Percentiles rank a stretch among this genome's conserved stretches.
These are phyloP conservation scores for Exophiala lecanii-corni DNA, from an alignment of 2,329 filamentous ascomycete genomes.

Conservation along the genomic window DNA sequence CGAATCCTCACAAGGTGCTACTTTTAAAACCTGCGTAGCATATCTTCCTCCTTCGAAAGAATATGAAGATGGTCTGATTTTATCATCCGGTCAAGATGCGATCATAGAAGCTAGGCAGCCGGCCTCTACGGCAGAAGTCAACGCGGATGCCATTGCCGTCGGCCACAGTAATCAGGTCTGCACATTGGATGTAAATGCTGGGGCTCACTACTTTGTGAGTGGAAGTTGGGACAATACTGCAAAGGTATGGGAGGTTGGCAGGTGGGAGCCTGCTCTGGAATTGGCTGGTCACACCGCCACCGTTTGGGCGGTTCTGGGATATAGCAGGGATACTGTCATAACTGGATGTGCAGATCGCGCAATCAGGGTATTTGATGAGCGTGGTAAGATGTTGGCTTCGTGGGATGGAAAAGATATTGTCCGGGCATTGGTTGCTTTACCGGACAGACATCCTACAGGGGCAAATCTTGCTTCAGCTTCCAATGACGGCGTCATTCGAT, in stretches of 20 bases:
- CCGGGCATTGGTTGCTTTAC: constrained; percentile 80
- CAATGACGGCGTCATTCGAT: constrained; percentile 81
- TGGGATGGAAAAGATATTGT: constrained; percentile 74
- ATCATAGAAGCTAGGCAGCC: constrained; percentile 86
- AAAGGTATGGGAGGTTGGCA: constrained; percentile 77
- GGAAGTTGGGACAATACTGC: constrained; percentile 92
- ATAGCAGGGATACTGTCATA: constrained; percentile 73
- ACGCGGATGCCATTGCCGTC: constrained; percentile 78
- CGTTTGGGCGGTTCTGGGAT: constrained; percentile 87
- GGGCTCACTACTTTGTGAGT: constrained; percentile 72
- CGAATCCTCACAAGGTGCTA: constrained; percentile 73
- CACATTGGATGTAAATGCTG: constrained; percentile 70
- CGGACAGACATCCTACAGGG: constrained; percentile 67
- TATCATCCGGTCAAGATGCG: constrained; percentile 85
- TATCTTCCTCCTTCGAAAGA: constrained; percentile 65
- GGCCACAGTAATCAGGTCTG: constrained; percentile 88
- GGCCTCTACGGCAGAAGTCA: constrained; percentile 60
- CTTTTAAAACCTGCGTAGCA: constrained; percentile 82
- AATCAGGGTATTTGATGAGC: constrained; percentile 73
- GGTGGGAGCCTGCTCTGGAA: constrained; percentile 72
- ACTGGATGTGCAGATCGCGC: constrained; percentile 87
- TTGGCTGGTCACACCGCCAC: constrained; percentile 73
- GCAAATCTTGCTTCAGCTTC: constrained; percentile 93
- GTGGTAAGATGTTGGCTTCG: constrained; percentile 59
- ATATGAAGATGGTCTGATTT: constrained; percentile 72